A percentile compares a stretch with the other conserved stretches of the same genome.
phyloP scores from a whole-genome alignment of 2,329 filamentous ascomycete genomes.

The Leptographium procerum region DNA sequence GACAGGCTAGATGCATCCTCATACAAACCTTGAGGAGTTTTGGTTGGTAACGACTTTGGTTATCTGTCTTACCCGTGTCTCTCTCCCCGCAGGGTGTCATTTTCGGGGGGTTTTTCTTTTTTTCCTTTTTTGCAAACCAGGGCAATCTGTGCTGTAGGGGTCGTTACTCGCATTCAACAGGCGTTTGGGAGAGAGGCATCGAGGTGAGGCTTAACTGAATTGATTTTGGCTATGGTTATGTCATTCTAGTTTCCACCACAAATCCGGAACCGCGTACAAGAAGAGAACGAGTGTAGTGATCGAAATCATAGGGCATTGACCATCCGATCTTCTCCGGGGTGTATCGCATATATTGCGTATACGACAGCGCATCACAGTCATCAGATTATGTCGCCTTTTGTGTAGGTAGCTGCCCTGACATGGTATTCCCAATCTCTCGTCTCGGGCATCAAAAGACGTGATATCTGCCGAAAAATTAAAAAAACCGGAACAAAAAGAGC shows the following conservation, averaged over 20 bases:
- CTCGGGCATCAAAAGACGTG: no score
- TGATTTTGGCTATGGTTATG: not conserved
- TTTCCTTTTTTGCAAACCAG: not conserved
- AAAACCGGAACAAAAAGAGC: not conserved
- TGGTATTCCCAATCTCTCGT: not conserved
- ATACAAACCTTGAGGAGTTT: constrained; percentile 20
- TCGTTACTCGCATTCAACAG: not conserved
- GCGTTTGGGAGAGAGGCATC: not conserved
- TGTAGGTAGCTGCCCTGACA: not conserved
- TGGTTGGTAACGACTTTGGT: not conserved
- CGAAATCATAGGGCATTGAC: not conserved
- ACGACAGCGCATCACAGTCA: not conserved
- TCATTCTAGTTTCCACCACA: not conserved
- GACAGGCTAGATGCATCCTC: constrained; percentile 41
- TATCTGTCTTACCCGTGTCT: not conserved
- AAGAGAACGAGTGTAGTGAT: not conserved
- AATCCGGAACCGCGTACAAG: not conserved
- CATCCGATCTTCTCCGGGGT: not conserved
- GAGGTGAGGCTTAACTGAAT: not conserved
- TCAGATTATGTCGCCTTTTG: not conserved
- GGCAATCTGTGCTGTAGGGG: not conserved
- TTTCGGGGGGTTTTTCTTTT: no score
- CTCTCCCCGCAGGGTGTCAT: no score
- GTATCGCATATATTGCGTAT: not conserved
- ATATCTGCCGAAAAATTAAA: no score